phyloP scores from a whole-genome alignment of 495 filamentous ascomycete species.

The Penicillium cataractarum region DNA sequence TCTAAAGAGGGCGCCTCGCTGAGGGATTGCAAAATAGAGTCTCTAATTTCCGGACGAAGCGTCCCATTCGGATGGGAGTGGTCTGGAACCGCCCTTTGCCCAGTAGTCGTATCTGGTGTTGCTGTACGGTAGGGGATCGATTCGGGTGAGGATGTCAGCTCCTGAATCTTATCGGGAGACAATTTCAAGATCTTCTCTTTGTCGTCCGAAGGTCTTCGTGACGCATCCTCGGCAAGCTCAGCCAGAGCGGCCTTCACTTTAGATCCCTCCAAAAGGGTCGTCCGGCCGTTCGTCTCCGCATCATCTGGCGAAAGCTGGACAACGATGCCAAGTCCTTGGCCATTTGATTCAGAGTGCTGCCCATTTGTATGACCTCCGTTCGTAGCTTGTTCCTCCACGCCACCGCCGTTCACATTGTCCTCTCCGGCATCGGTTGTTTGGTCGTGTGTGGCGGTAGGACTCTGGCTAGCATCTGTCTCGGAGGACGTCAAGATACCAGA shows the following conservation, averaged over 20 bases:
- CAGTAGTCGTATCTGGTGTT: slow-evolving; percentile 27
- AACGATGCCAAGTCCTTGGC: slow-evolving; percentile 31
- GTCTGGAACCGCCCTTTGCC: slow-evolving; percentile 34
- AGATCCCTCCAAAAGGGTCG: slow-evolving; percentile 27
- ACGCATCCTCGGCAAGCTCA: slow-evolving; percentile 22
- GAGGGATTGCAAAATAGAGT: slow-evolving; percentile 19
- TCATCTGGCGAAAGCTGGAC: slow-evolving; percentile 20
- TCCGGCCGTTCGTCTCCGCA: slow-evolving; percentile 1
- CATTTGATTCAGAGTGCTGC: slow-evolving; percentile 4
- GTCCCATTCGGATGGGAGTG: slow-evolving; percentile 12
- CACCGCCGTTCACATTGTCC: neutral
- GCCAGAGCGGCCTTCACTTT: slow-evolving; percentile 26
- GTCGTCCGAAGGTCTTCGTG: slow-evolving; percentile 24
- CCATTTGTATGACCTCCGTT: slow-evolving; percentile 2
- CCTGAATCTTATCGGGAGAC: slow-evolving; percentile 56
- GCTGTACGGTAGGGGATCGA: slow-evolving; percentile 49
- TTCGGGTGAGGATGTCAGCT: slow-evolving; percentile 58
- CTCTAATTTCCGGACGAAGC: slow-evolving; percentile 17
- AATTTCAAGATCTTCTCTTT: slow-evolving; percentile 54
- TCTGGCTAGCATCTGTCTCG: slow-evolving; percentile 10
- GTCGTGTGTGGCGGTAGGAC: neutral
- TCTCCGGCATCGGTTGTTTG: neutral
- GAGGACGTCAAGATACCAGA: slow-evolving; percentile 4
- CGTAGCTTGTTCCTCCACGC: neutral
- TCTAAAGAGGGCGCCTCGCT: slow-evolving; percentile 20